Conservation (phyloP, 1,284 basidiomycete genomes). For the Flammula alnicola region DNA sequence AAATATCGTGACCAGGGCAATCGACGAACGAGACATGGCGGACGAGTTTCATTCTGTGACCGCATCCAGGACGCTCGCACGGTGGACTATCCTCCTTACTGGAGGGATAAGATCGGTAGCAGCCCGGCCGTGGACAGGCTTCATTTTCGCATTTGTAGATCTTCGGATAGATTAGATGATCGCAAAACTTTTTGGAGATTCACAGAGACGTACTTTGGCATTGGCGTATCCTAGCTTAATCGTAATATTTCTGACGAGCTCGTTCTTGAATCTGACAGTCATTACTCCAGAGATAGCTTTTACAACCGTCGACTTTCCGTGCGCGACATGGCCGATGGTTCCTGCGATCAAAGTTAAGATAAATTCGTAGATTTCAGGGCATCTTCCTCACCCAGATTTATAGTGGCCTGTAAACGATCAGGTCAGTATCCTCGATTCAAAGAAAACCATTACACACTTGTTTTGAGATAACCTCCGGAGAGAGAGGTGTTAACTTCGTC, state of each 20-base stretch:
- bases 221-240: slow-evolving; percentile 99
- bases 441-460: slow-evolving; percentile 67
- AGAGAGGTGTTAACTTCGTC: slow-evolving; percentile 86
- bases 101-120: slow-evolving; percentile 92
- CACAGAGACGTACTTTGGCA: slow-evolving; percentile 75
- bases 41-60: slow-evolving; percentile 87
- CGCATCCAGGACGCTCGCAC: slow-evolving; percentile 94
- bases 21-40: slow-evolving; percentile 98
- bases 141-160: slow-evolving; percentile 98
- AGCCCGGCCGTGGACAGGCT: slow-evolving; percentile 90
- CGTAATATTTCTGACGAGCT: slow-evolving; percentile 97
- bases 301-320: slow-evolving; percentile 99
- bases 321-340: slow-evolving; percentile 96
- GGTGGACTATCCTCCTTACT: slow-evolving; percentile 93
- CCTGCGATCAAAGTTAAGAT: slow-evolving; percentile 48
- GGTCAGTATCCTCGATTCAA: slow-evolving; percentile 5
- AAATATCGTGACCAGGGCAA: slow-evolving; percentile 93
- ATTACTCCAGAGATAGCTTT: slow-evolving; percentile 99
- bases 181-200: slow-evolving; percentile 1
- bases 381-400: slow-evolving; percentile 69
- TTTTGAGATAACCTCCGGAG: slow-evolving; percentile 96
- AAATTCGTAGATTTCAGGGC: slow-evolving; percentile 17
- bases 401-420: slow-evolving; percentile 67
- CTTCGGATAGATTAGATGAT: slow-evolving; percentile 46
- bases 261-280: slow-evolving; percentile 99